phyloP scores from a whole-genome alignment of 2,329 filamentous ascomycete genomes.

The Hypoxylon sp. region DNA sequence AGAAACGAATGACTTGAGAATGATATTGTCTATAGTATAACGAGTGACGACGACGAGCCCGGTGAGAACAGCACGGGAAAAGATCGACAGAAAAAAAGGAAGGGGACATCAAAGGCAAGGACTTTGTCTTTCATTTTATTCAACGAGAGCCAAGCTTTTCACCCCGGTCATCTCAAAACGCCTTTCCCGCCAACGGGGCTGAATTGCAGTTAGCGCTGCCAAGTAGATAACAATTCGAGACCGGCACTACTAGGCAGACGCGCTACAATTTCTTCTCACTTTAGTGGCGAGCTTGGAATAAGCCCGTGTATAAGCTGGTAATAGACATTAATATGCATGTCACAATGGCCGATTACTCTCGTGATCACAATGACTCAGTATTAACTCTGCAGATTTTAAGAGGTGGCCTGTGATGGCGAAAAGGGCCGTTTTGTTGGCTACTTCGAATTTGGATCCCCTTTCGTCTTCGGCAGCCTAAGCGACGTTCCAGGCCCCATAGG shows the following conservation, averaged over 20 bases:
- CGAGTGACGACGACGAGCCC: constrained; percentile 44
- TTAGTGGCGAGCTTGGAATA: not conserved
- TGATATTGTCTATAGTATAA: constrained; percentile 32
- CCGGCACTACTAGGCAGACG: constrained; percentile 2
- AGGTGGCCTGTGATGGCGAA: constrained; percentile 2
- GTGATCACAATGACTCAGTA: constrained; percentile 14
- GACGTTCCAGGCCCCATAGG: constrained; percentile 14
- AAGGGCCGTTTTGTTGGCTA: constrained; percentile 6
- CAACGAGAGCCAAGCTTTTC: constrained; percentile 40
- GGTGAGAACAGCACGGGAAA: constrained; percentile 32
- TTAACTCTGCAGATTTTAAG: not conserved
- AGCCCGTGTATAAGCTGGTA: not conserved
- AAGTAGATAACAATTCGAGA: not conserved
- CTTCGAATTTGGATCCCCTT: not conserved
- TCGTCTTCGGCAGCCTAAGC: constrained; percentile 1
- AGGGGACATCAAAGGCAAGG: constrained; percentile 22
- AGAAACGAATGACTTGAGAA: constrained; percentile 38
- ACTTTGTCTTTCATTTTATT: constrained; percentile 30
- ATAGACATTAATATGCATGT: not conserved
- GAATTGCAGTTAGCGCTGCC: constrained; percentile 28
- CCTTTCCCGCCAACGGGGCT: constrained; percentile 17
- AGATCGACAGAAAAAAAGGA: constrained; percentile 25
- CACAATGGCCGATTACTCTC: constrained; percentile 3
- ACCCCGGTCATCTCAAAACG: constrained; percentile 30
- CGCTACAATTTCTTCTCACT: not conserved